phyloP scores from a whole-genome alignment of 1,139 yeast species.

The Kodamaea arcana region DNA sequence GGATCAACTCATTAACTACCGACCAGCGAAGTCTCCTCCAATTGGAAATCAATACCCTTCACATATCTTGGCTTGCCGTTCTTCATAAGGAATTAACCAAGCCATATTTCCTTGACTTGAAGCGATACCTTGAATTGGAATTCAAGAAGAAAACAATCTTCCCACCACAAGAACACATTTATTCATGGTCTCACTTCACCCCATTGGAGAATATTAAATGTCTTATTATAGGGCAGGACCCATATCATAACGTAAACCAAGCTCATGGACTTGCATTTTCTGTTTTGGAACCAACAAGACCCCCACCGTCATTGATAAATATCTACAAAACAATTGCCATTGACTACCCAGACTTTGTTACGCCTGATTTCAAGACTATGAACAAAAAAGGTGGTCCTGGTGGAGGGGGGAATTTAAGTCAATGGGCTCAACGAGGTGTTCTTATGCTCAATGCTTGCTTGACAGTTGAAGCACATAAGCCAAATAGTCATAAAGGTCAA shows the following conservation, averaged over 20 bases:
- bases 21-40: slow-evolving; percentile 54
- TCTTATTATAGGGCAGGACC: slow-evolving; percentile 90
- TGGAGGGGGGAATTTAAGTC: slow-evolving; percentile 61
- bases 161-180: slow-evolving; percentile 76
- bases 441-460: slow-evolving; percentile 81
- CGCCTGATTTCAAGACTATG: slow-evolving; percentile 44
- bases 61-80: slow-evolving; percentile 71
- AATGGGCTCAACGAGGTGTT: slow-evolving; percentile 91
- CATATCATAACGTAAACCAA: slow-evolving; percentile 87
- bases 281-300: slow-evolving; percentile 73
- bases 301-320: slow-evolving; percentile 89
- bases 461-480: slow-evolving; percentile 90
- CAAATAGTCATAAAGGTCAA: slow-evolving; percentile 82
- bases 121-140: slow-evolving; percentile 48
- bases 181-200: slow-evolving; percentile 89
- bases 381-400: slow-evolving; percentile 28
- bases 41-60: slow-evolving; percentile 67
- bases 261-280: slow-evolving; percentile 97
- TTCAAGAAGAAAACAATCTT: slow-evolving; percentile 49
- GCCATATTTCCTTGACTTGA: slow-evolving; percentile 78
- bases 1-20: slow-evolving; percentile 50
- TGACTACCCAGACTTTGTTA: slow-evolving; percentile 69
- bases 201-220: slow-evolving; percentile 75
- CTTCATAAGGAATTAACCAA: slow-evolving; percentile 72
- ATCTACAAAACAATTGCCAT: slow-evolving; percentile 74